Conservation (phyloP, 2,329 filamentous ascomycete species). For the Plenodomus tracheiphilus region DNA sequence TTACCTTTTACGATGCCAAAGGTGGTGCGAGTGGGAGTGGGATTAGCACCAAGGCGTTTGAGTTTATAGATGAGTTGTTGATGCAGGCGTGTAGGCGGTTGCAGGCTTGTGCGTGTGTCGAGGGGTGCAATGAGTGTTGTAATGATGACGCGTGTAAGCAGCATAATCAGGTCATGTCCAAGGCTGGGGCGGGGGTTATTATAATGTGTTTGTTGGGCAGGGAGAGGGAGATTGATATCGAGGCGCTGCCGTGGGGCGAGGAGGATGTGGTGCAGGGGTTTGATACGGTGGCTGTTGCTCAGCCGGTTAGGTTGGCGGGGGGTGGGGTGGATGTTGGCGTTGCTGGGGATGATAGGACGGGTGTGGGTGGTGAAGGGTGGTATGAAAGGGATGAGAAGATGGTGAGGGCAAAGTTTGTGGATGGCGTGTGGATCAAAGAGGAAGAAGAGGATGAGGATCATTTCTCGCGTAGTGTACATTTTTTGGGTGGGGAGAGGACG, state of each 20-base stretch:
- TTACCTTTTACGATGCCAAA: conserved; percentile 96
- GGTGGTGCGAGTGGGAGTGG: conserved; percentile 82
- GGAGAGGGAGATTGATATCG: conserved; percentile 77
- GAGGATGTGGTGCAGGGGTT: conserved; percentile 71
- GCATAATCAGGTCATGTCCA: conserved; percentile 90
- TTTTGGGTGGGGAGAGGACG: conserved; percentile 39
- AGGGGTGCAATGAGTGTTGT: conserved; percentile 89
- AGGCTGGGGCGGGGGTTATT: conserved; percentile 82
- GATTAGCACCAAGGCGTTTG: conserved; percentile 90
- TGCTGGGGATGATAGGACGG: conserved; percentile 17
- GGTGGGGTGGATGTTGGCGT: conserved; percentile 9
- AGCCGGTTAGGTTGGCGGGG: conserved; percentile 61
- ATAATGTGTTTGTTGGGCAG: conserved; percentile 73
- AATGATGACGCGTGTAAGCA: conserved; percentile 83
- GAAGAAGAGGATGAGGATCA: conserved; percentile 41
- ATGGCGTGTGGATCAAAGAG: conserved; percentile 47
- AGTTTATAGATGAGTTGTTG: conserved; percentile 82
- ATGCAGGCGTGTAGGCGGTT: conserved; percentile 76
- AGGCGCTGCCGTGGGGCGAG: conserved; percentile 82
- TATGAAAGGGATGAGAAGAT: conserved; percentile 61
- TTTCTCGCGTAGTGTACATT: conserved; percentile 36
- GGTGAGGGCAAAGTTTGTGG: conserved; percentile 41
- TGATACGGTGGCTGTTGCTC: conserved; percentile 79
- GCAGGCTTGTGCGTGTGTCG: conserved; percentile 72
- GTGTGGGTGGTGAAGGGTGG: conserved; percentile 70